These are phyloP conservation scores for Ustilaginoidea virens DNA, from an alignment of 2,329 filamentous ascomycete species.

Conservation along the genomic window DNA sequence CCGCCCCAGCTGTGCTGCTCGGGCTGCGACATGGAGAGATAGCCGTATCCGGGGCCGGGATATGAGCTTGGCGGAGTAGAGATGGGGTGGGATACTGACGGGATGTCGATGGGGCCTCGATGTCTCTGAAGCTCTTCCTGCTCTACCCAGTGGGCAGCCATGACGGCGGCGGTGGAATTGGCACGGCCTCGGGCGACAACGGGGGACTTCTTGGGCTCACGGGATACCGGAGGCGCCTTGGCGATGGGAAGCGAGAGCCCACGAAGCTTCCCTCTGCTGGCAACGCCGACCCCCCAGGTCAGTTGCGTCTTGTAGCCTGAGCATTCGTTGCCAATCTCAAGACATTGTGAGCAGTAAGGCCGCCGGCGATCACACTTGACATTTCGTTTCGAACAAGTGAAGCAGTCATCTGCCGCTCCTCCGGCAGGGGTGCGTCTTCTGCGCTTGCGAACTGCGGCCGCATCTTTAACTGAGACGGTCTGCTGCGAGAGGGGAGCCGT, in stretches of 20 bases:
- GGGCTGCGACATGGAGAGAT: constrained; percentile 33
- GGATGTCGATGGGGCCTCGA: constrained; percentile 21
- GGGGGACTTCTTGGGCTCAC: constrained; percentile 31
- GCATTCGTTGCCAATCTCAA: constrained; percentile 83
- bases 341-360: constrained; percentile 89
- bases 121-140: constrained; percentile 17
- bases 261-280: constrained; percentile 85
- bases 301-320: constrained; percentile 93
- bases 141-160: constrained; percentile 13
- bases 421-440: constrained; percentile 78
- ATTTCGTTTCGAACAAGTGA: constrained; percentile 73
- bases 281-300: constrained; percentile 92
- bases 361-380: constrained; percentile 80
- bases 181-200: constrained; percentile 26
- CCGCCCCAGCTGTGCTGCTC: constrained; percentile 30
- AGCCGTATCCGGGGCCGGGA: constrained; percentile 26
- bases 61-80: constrained; percentile 31
- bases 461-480: constrained; percentile 30
- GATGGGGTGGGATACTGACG: constrained; percentile 13
- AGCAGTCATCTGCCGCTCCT: constrained; percentile 88
- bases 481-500: constrained; percentile 31
- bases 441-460: constrained; percentile 47
- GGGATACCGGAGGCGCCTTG: constrained; percentile 40
- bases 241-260: constrained; percentile 65
- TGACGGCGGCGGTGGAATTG: constrained; percentile 24